These are phyloP conservation scores for Brassica balearica DNA, from an alignment of 441 rosid species.

Conservation along the genomic window DNA sequence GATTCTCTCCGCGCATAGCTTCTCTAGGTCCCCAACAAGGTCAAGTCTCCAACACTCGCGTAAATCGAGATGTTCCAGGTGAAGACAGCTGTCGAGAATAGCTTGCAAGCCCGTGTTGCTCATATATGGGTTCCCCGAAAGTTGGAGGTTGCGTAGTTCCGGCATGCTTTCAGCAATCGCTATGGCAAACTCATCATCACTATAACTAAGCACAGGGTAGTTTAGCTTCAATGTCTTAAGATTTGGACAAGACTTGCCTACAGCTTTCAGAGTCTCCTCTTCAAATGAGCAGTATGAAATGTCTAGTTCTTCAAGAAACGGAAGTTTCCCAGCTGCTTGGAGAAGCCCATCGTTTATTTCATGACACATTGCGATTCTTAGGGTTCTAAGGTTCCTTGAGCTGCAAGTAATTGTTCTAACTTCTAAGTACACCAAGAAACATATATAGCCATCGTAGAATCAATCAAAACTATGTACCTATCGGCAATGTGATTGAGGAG, in stretches of 20 bases:
- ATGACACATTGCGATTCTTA: too few relatives aligned
- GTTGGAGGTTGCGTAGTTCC: not conserved
- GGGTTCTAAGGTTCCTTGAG: too few relatives aligned
- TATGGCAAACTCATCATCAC: not conserved
- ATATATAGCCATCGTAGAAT: too few relatives aligned
- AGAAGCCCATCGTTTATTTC: too few relatives aligned
- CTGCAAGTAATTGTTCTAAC: not conserved
- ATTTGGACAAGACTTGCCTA: constrained; percentile 9
- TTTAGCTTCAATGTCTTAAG: not conserved
- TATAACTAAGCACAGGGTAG: not conserved
- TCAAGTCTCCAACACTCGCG: not conserved
- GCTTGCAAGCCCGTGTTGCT: not conserved
- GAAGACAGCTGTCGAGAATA: not conserved
- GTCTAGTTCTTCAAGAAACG: constrained; percentile 9
- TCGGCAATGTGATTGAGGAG: constrained; percentile 55
- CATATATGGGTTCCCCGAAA: not conserved
- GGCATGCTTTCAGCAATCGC: not conserved
- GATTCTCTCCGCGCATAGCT: not conserved
- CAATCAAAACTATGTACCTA: constrained; percentile 41
- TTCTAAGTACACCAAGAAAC: not conserved
- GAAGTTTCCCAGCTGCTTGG: not conserved
- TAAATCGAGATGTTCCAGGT: not conserved
- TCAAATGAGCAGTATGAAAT: not conserved
- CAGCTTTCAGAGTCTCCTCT: not conserved
- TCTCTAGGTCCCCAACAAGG: constrained; percentile 6